Evolutionary conservation across 371 early-diverging fungal species (phyloP).

Genomic region (Circinella umbellata): DNA sequence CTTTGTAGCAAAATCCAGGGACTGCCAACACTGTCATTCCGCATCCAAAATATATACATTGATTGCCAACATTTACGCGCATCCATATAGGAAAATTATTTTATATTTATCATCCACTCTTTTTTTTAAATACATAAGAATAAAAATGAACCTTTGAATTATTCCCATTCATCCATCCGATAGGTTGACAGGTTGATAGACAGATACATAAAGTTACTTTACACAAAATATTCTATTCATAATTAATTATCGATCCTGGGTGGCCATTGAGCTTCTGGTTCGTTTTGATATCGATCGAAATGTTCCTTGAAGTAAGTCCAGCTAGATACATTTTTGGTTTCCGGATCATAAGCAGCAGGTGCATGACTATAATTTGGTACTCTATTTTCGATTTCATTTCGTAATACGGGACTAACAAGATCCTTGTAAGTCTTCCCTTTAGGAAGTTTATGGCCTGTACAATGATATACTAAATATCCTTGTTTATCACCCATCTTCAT

Average conservation of each 20-base stretch:
- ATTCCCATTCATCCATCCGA: too few relatives aligned
- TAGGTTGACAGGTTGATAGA: too few relatives aligned
- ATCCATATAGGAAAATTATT: too few relatives aligned
- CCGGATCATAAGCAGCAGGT: slow-evolving; percentile 28
- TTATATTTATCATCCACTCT: too few relatives aligned
- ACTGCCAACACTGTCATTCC: too few relatives aligned
- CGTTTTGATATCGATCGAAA: slow-evolving; percentile 32
- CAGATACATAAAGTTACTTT: too few relatives aligned
- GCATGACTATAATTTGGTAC: slow-evolving; percentile 28
- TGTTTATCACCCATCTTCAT: slow-evolving; percentile 42
- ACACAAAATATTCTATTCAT: neutral
- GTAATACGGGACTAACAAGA: slow-evolving; percentile 23
- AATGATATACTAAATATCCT: slow-evolving; percentile 40
- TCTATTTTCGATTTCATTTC: slow-evolving; percentile 24
- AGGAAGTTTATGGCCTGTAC: slow-evolving; percentile 41
- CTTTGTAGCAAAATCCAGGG: too few relatives aligned
- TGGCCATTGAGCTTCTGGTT: slow-evolving; percentile 31
- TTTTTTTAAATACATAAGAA: too few relatives aligned
- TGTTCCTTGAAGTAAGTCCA: slow-evolving; percentile 42
- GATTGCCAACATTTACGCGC: too few relatives aligned
- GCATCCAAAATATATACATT: too few relatives aligned
- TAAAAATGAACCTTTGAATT: too few relatives aligned
- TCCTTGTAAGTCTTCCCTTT: slow-evolving; percentile 27
- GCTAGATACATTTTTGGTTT: slow-evolving; percentile 31
- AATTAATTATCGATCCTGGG: neutral